phyloP scores from a whole-genome alignment of 495 filamentous ascomycete genomes.

The Arthonia radiata region DNA sequence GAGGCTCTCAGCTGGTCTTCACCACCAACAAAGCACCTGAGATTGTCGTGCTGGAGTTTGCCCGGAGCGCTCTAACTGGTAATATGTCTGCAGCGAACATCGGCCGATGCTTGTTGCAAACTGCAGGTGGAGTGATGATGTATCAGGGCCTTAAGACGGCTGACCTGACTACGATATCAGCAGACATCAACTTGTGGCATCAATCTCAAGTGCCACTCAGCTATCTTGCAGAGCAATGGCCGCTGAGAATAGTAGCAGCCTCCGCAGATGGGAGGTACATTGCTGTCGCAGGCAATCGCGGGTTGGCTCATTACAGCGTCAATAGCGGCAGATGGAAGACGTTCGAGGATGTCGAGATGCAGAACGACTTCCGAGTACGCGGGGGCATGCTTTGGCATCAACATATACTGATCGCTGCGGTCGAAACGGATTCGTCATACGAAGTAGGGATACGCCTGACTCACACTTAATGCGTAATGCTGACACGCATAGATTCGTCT shows the following conservation, averaged over 20 bases:
- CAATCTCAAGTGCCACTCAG: conserved; percentile 61
- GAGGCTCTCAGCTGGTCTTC: conserved; percentile 53
- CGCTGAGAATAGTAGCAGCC: conserved; percentile 60
- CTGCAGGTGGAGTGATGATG: conserved; percentile 59
- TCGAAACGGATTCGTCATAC: conserved; percentile 60
- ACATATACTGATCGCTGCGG: conserved; percentile 82
- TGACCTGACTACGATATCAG: conserved; percentile 70
- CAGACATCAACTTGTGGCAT: conserved; percentile 85
- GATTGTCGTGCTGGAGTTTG: conserved; percentile 67
- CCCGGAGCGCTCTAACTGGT: conserved; percentile 67
- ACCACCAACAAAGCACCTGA: conserved; percentile 85
- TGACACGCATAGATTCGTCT: conserved; percentile 37
- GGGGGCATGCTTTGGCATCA: conserved; percentile 98
- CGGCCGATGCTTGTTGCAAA: conserved; percentile 67
- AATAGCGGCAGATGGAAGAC: conserved; percentile 90
- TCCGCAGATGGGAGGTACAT: conserved; percentile 86
- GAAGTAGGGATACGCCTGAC: conserved; percentile 25
- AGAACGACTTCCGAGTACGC: conserved; percentile 74
- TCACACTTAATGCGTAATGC: not conserved
- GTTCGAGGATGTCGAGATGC: conserved; percentile 54
- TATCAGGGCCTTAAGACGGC: conserved; percentile 84
- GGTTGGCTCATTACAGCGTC: conserved; percentile 87
- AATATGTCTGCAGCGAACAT: conserved; percentile 82
- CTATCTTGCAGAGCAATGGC: conserved; percentile 81
- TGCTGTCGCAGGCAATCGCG: conserved; percentile 75